Percentiles rank a stretch among this genome's conserved stretches.
Evolutionary conservation across 1,284 basidiomycete species (phyloP).

Genomic region (Cystobasidium slooffiae): DNA sequence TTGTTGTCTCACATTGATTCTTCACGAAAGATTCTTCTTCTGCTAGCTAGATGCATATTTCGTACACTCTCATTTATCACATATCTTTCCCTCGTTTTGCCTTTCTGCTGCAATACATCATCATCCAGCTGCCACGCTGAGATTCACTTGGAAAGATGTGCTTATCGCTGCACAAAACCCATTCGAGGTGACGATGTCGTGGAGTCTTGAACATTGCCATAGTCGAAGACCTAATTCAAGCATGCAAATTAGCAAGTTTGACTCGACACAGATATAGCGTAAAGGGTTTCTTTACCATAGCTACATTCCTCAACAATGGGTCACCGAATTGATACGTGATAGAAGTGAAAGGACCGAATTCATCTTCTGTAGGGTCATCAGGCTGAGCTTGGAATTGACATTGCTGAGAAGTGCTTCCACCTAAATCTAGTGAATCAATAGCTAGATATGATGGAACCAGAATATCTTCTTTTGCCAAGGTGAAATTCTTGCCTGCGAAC

Average conservation of each 20-base stretch:
- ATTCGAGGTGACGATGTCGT: conserved; percentile 13
- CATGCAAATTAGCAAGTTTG: conserved; percentile 1
- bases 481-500: conserved; percentile 42
- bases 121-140: neutral
- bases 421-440: conserved; percentile 16
- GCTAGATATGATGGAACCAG: conserved; percentile 37
- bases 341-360: conserved; percentile 35
- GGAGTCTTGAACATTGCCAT: conserved; percentile 32
- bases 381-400: conserved; percentile 41
- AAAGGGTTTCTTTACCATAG: conserved; percentile 3
- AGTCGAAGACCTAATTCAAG: conserved; percentile 24
- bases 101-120: conserved; percentile 7
- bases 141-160: neutral
- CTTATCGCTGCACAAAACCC: conserved; percentile 19
- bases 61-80: neutral
- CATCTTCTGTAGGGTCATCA: conserved; percentile 19
- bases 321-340: conserved; percentile 35
- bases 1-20: no score
- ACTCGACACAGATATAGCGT: neutral
- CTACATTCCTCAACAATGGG: conserved; percentile 35
- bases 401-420: conserved; percentile 3
- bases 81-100: neutral
- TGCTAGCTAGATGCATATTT: no score
- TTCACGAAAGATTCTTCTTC: no score
- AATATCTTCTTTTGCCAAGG: conserved; percentile 43